Conservation (phyloP, 2,329 filamentous ascomycete species). For the Berkeleyomyces rouxiae region DNA sequence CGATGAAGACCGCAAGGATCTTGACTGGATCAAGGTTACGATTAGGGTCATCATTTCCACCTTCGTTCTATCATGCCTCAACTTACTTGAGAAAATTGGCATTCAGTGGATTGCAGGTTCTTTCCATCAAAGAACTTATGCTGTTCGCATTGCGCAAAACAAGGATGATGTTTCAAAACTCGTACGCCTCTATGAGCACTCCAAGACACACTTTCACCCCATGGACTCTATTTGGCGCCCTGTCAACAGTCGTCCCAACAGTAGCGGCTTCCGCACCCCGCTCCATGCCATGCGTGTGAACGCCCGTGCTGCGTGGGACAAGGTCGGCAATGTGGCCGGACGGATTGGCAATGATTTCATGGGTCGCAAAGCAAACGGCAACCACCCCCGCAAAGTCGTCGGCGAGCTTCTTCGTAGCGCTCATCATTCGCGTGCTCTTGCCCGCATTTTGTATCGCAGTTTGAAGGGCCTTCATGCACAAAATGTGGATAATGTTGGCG, state of each 20-base stretch:
- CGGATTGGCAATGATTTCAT: constrained; percentile 86
- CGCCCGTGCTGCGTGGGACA: constrained; percentile 58
- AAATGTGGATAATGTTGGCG: not conserved
- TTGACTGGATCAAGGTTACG: constrained; percentile 56
- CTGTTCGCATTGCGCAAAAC: constrained; percentile 78
- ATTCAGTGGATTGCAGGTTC: constrained; percentile 90
- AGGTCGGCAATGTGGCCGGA: constrained; percentile 71
- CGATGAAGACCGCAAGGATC: constrained; percentile 31
- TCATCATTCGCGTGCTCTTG: constrained; percentile 62
- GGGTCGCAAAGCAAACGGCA: constrained; percentile 49
- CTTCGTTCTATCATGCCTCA: constrained; percentile 65
- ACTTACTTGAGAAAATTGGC: constrained; percentile 80
- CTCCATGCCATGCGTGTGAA: constrained; percentile 56
- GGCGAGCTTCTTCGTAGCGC: constrained; percentile 59
- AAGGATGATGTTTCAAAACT: constrained; percentile 64
- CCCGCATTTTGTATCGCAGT: constrained; percentile 74
- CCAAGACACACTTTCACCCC: constrained; percentile 52
- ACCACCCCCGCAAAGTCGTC: constrained; percentile 72
- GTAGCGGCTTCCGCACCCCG: constrained; percentile 52
- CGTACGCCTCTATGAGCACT: constrained; percentile 47
- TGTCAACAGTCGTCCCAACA: constrained; percentile 24
- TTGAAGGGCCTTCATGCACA: constrained; percentile 27
- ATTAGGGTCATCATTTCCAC: constrained; percentile 76
- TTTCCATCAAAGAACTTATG: constrained; percentile 82
- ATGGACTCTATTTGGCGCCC: constrained; percentile 34